Evolutionary conservation across 257 asterid genomes (phyloP).

Genomic region (Cinchona pubescens): DNA sequence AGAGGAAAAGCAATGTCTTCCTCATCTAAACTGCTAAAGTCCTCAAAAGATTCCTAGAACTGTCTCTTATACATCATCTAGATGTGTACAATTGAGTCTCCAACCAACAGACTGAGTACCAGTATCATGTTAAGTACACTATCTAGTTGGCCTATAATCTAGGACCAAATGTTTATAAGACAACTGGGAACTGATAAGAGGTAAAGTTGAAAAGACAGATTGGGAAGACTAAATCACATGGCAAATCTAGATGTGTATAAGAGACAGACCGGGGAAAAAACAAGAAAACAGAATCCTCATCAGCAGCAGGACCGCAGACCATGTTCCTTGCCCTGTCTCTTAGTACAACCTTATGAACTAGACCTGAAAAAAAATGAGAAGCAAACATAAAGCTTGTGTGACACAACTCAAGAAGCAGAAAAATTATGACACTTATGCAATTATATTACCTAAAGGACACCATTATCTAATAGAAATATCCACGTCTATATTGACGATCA

Average conservation of each 20-base stretch:
- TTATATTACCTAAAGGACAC: slow-evolving; percentile 33
- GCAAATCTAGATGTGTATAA: not conserved
- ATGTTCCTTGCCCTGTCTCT: slow-evolving; percentile 17
- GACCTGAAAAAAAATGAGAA: slow-evolving; percentile 22
- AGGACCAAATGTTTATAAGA: slow-evolving; percentile 19
- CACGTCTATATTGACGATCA: slow-evolving; percentile 43
- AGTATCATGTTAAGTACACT: too few relatives aligned
- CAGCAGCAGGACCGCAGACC: slow-evolving; percentile 19
- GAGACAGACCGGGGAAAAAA: slow-evolving; percentile 4
- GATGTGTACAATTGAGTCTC: slow-evolving; percentile 23
- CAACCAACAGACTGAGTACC: slow-evolving; percentile 26
- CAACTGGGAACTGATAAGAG: slow-evolving; percentile 13
- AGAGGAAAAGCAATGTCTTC: slow-evolving; percentile 22
- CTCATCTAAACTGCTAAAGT: slow-evolving; percentile 28
- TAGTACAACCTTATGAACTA: not conserved
- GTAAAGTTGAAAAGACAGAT: slow-evolving; percentile 5
- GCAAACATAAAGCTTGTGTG: slow-evolving; percentile 18
- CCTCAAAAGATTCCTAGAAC: too few relatives aligned
- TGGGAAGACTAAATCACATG: slow-evolving; percentile 1
- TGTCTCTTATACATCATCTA: too few relatives aligned
- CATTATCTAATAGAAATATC: slow-evolving; percentile 42
- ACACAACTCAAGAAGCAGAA: slow-evolving; percentile 1
- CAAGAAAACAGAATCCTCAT: slow-evolving; percentile 10
- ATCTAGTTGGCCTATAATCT: slow-evolving; percentile 24
- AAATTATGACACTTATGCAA: not conserved